Conservation (phyloP, 225 moss, liverwort and hornwort species). For the Ulota crispa region DNA sequence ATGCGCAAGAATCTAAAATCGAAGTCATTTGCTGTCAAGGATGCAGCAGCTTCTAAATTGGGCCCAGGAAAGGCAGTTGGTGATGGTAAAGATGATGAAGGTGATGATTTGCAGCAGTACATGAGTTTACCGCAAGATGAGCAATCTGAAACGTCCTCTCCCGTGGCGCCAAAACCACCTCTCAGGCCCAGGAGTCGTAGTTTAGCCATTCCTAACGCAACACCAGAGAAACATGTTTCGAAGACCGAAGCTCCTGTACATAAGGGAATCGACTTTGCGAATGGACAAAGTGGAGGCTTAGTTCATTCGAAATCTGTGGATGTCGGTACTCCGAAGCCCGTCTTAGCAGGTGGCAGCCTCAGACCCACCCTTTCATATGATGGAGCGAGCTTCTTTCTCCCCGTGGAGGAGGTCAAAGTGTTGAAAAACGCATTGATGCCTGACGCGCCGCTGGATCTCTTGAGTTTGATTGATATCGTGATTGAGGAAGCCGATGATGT, state of each 20-base stretch:
- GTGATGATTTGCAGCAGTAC: slow-evolving; percentile 47
- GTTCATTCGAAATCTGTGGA: slow-evolving; percentile 56
- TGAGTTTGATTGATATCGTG: slow-evolving; percentile 76
- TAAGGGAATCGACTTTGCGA: slow-evolving; percentile 28
- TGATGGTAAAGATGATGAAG: slow-evolving; percentile 29
- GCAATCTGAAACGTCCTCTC: slow-evolving; percentile 36
- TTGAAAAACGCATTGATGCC: slow-evolving; percentile 70
- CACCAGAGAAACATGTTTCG: slow-evolving; percentile 29
- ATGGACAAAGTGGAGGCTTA: slow-evolving; percentile 40
- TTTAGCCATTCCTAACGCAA: slow-evolving; percentile 8
- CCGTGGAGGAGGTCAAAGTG: slow-evolving; percentile 39
- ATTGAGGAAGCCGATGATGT: slow-evolving; percentile 69
- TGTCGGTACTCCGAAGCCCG: slow-evolving; percentile 27
- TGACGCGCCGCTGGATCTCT: slow-evolving; percentile 77
- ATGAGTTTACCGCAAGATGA: slow-evolving; percentile 67
- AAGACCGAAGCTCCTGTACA: slow-evolving; percentile 10
- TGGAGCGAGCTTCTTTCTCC: slow-evolving; percentile 57
- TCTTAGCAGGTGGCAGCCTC: slow-evolving; percentile 32
- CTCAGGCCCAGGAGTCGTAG: slow-evolving; percentile 26
- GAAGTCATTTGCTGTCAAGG: slow-evolving; percentile 40
- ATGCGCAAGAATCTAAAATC: slow-evolving; percentile 50
- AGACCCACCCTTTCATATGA: slow-evolving; percentile 60
- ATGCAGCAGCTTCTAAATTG: slow-evolving; percentile 21
- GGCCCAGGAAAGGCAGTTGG: slow-evolving; percentile 20
- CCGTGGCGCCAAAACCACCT: slow-evolving; percentile 33